Evolutionary conservation across 129 eudicot genomes (phyloP).

Genomic region (Pulicaria dysenterica): DNA sequence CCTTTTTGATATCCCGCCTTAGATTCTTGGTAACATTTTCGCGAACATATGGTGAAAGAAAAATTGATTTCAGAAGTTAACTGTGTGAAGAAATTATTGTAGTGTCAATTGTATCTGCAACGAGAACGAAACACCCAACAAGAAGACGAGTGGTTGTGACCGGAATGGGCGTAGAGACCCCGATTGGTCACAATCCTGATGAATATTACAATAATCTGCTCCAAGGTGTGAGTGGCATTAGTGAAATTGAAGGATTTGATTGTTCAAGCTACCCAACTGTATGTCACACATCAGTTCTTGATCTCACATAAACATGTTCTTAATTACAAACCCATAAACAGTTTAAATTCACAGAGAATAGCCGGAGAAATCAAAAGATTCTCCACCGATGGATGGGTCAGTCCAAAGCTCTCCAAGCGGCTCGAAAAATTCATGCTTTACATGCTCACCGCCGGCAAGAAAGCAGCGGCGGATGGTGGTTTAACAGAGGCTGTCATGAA

Average conservation of each 20-base stretch:
- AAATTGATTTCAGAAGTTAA: background rate
- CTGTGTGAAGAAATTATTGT: slow-evolving; percentile 37
- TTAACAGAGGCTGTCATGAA: slow-evolving; percentile 61
- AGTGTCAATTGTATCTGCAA: slow-evolving; percentile 38
- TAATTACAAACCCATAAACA: slow-evolving; percentile 12
- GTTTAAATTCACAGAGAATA: slow-evolving; percentile 56
- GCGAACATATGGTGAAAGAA: background rate
- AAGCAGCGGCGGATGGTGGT: slow-evolving; percentile 76
- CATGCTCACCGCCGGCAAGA: slow-evolving; percentile 88
- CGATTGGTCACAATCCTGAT: slow-evolving; percentile 69
- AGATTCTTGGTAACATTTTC: background rate
- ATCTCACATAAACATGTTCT: background rate
- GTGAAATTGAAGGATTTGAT: slow-evolving; percentile 73
- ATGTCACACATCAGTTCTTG: slow-evolving; percentile 27
- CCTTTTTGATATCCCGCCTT: no score
- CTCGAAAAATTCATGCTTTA: slow-evolving; percentile 80
- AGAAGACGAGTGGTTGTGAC: slow-evolving; percentile 85
- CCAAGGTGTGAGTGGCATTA: slow-evolving; percentile 81
- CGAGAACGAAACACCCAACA: slow-evolving; percentile 40
- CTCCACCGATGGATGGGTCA: slow-evolving; percentile 64
- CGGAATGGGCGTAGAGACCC: slow-evolving; percentile 83
- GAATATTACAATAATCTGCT: slow-evolving; percentile 77
- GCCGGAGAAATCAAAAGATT: slow-evolving; percentile 88
- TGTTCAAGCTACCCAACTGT: slow-evolving; percentile 77
- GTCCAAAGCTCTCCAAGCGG: slow-evolving; percentile 76